These are phyloP conservation scores for Blechomonas ayalai DNA, from an alignment of 208 protist species.

Conservation along the genomic window DNA sequence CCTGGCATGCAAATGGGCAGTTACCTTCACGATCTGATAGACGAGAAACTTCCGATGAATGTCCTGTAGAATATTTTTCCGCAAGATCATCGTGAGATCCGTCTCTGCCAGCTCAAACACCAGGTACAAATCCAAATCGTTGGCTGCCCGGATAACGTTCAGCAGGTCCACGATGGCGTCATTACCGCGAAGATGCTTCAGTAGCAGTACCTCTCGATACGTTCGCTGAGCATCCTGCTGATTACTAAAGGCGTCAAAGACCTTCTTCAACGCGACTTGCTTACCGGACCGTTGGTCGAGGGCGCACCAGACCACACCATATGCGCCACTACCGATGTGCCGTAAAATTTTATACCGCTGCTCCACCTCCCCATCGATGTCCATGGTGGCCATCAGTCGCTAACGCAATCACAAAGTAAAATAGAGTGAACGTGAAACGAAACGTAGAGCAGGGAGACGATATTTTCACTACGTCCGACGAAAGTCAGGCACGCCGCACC, in stretches of 20 bases:
- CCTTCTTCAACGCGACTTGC: conserved; percentile 95
- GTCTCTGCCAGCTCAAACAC: conserved; percentile 96
- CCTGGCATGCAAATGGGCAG: conserved; percentile 91
- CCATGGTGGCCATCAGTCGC: conserved; percentile 71
- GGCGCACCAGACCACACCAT: conserved; percentile 94
- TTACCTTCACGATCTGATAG: conserved; percentile 93
- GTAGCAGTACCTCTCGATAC: conserved; percentile 96
- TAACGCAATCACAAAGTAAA: neutral
- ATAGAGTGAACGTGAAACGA: conserved; percentile 1
- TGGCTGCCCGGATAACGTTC: conserved; percentile 95
- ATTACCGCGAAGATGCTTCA: conserved; percentile 67
- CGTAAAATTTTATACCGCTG: conserved; percentile 91
- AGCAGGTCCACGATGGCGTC: conserved; percentile 91
- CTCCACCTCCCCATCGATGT: conserved; percentile 88
- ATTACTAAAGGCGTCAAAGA: conserved; percentile 96
- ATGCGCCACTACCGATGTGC: conserved; percentile 94
- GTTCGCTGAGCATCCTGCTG: conserved; percentile 91
- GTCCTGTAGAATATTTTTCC: conserved; percentile 93
- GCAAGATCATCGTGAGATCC: conserved; percentile 90
- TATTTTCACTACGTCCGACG: too few species aligned
- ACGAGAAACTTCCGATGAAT: conserved; percentile 92
- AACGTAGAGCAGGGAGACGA: neutral
- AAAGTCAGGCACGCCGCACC: conserved; percentile 2
- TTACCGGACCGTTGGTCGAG: conserved; percentile 79
- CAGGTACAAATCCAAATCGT: conserved; percentile 96